Base-by-base conservation (phyloP, 2,329 filamentous ascomycete genomes). In the Biscogniauxia marginata region DNA sequence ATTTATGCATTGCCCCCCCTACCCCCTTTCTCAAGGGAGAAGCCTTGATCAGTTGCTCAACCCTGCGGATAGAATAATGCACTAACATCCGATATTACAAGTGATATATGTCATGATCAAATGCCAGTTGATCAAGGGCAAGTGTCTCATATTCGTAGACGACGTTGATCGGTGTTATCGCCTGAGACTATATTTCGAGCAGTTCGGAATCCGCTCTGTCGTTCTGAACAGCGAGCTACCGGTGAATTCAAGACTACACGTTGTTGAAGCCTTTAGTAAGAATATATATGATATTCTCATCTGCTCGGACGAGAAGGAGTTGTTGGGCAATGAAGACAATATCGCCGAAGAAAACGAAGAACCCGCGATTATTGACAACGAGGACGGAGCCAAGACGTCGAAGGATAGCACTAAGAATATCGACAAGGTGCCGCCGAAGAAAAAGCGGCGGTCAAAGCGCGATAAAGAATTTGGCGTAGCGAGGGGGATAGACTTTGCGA, bases 261-360 rank as follows among this genome's bases (percentile, higher is more conserved):
- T 96, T 1, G 93, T 99, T 2, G 90, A 98, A 67, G 92, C 98
- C 72, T 99, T 99, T 76, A 99, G 98, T 77, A 90, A 90, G 74
- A 90, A 91, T 52, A 87, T 98, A 6, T 99, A 99, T 79, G 93
- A 99, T 67, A 97, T 98, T 60, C 93, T 99, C 64, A 96, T 99
- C 66, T 95, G 95, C 0, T 93, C 91, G 0, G 95, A 99, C 66
- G 93, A 96, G 70, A 88, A 90, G 62, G 92, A 96, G 69, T 84
- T 96, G 9, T 73, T 96, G 9, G 91, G 89, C 11, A 82, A 85
- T 19, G 84, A 87, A 52, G 78, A 80, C 7, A 54, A 63, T 19
- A 16, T 66, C 69, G 54, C 53, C 66, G 66, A 71, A 34, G 69
- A 73, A 18, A 70, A 73, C 21, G 67, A 67, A 22, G 59, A 64